Base-by-base conservation (phyloP, 73 alveolate species). In the Effrenium voratum region DNA sequence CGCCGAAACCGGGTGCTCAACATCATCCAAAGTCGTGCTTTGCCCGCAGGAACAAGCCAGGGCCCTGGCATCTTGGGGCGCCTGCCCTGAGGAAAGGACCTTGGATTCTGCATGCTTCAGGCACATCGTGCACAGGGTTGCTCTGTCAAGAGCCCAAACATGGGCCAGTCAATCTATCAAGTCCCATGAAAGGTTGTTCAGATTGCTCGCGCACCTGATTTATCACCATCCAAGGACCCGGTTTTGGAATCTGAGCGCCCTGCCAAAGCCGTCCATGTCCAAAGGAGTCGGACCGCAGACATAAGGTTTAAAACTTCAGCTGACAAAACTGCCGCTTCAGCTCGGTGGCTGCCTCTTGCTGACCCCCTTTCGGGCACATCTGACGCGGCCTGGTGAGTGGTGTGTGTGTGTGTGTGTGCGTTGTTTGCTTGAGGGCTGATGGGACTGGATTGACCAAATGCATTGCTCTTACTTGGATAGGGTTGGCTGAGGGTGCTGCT, bases 51-150 rank as follows among this genome's bases (percentile, higher is more conserved):
- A 52, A n/a, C 47, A 8, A 2, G 15, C 50, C 3, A 41, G n/a
- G 87, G 47, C 57, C 47, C 92, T 26, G 55, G 36, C 94, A 86
- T 86, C 94, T 82, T 86, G 94, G 32, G 94, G 94, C 16, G 83
- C 94, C 59, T 59, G 82, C 13, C 59, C 82, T 3, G 82, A 81
- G 36, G 80, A 86, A 41, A 57, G 81, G 82, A 63, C 94, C 93
- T 84, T 28, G 32, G 55, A 32, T 26, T 70, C 24, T 28, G 0
- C 68, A 19, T 28, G 15, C 24, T 55, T 19, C 24, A 28, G 15
- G 68, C 68, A 28, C 24, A 28, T 55, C n/a, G n/a, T n/a, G n/a
- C n/a, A n/a, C n/a, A n/a, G n/a, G n/a, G n/a, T n/a, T n/a, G n/a
- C n/a, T n/a, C n/a, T n/a, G n/a, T n/a, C n/a, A n/a, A n/a, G n/a